These are phyloP conservation scores for Tulasnella sp. DNA, from an alignment of 768 basidiomycete genomes.

Conservation along the genomic window DNA sequence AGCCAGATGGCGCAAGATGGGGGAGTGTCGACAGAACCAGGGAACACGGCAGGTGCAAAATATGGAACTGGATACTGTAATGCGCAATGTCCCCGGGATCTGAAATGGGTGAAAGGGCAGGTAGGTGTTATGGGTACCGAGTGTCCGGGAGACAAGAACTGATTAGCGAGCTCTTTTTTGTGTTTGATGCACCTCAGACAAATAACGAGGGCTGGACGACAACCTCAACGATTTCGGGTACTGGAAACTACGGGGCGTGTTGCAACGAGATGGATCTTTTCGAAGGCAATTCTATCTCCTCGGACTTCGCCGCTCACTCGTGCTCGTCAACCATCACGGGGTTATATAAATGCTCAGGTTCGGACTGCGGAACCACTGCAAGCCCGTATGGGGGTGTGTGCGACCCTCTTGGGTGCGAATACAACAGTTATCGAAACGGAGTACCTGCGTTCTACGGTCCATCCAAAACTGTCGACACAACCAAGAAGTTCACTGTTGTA, in stretches of 20 bases:
- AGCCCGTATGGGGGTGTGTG: neutral
- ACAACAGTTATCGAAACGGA: conserved; percentile 16
- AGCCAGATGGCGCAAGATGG: conserved; percentile 6
- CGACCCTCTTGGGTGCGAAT: conserved; percentile 21
- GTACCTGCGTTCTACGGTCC: conserved; percentile 18
- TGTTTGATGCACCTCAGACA: neutral
- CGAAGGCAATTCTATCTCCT: conserved; percentile 11
- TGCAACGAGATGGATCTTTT: conserved; percentile 18
- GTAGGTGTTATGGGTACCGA: neutral
- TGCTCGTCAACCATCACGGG: neutral
- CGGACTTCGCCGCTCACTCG: conserved; percentile 10
- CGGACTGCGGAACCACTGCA: neutral
- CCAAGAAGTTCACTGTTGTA: conserved; percentile 13
- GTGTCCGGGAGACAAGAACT: neutral
- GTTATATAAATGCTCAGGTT: neutral
- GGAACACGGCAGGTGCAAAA: neutral
- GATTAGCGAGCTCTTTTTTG: neutral
- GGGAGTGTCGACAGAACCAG: neutral
- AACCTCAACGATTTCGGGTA: neutral
- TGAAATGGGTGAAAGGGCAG: conserved; percentile 10
- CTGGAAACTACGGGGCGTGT: conserved; percentile 7
- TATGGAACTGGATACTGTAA: conserved; percentile 10
- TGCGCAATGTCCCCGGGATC: neutral
- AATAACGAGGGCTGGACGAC: neutral
- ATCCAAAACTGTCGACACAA: neutral